Evolutionary conservation across 1,284 basidiomycete genomes (phyloP), one percentile per base, ranked within the genome.

Genomic region (Sanghuangporus weigelae): DNA sequence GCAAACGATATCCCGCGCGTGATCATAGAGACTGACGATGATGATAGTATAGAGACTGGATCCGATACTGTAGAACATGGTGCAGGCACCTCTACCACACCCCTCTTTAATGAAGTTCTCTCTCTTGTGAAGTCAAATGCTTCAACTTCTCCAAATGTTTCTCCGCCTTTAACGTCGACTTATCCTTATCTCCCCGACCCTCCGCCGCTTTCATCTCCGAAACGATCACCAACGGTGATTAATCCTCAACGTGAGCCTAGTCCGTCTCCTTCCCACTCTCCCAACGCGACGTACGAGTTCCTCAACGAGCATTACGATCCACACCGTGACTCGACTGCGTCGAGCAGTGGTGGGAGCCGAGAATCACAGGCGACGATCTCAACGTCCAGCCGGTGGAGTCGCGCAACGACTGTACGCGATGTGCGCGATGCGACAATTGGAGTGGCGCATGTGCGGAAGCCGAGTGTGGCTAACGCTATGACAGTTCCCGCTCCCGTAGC

Each of bases 31-130:
- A 50, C 48, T 2, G 62, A 59, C 12, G 46, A 39, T 26, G 57
- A 59, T 21, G 14, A 50, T 12, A 14, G n/a, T 8, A 14, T 48
- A 50, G 57, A 39, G 8, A 46, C 50, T 26, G 50, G 31, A 1
- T 51, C 26, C 35, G 59, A 53, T 5, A 31, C 5, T 16, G n/a
- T 46, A 26, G 59, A 64, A 21, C n/a, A 44, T 53, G 48, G 26
- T 49, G 49, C 36, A 40, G 57, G 50, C 31, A 60, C 51, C 14
- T 49, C 61, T 35, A 46, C 44, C 44, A 62, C 63, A 31, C 65
- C 61, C 14, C 60, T 66, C 44, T 66, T 66, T 36, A 46, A 66
- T 39, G 65, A 66, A 35, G 65, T 66, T 19, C 57, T 66, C 46
- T 51, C 51, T 11, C 61, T 66, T 10, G 60, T 66, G n/a, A 57